Evolutionary conservation across 805 yeast genomes (phyloP).

Genomic region (Candida ponderosae): DNA sequence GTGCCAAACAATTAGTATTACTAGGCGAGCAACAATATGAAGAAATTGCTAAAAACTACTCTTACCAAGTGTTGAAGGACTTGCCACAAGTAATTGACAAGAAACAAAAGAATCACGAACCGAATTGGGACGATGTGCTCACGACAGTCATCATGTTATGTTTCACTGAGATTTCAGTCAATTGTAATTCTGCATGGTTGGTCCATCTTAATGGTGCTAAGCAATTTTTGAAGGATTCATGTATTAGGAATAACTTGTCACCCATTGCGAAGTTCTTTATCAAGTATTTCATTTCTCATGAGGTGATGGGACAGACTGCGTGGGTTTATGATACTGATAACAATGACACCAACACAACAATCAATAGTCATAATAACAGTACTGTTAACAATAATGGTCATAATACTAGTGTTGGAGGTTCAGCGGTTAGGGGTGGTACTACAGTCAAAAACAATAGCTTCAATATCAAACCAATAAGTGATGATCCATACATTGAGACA

Average conservation of each 20-base stretch:
- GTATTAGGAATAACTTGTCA: slow-evolving; percentile 17
- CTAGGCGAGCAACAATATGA: slow-evolving; percentile 22
- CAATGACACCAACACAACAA: too few species aligned
- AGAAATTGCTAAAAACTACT: slow-evolving; percentile 20
- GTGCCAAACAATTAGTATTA: slow-evolving; percentile 27
- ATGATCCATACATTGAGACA: slow-evolving; percentile 22
- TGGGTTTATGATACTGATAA: slow-evolving; percentile 21
- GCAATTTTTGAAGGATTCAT: slow-evolving; percentile 22
- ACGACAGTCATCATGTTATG: slow-evolving; percentile 32
- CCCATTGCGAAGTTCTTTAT: slow-evolving; percentile 29
- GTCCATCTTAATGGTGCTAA: slow-evolving; percentile 30
- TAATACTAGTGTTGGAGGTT: too few species aligned
- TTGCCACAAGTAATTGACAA: slow-evolving; percentile 23
- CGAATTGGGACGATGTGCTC: slow-evolving; percentile 32
- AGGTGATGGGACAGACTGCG: slow-evolving; percentile 36
- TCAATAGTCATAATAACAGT: too few species aligned
- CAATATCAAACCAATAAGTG: slow-evolving; percentile 15
- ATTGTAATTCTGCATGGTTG: slow-evolving; percentile 32
- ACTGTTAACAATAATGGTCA: too few species aligned
- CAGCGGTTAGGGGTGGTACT: too few species aligned
- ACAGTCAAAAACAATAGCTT: too few species aligned
- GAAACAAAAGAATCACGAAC: slow-evolving; percentile 15
- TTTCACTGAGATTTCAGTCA: slow-evolving; percentile 32
- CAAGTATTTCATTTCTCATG: slow-evolving; percentile 32
- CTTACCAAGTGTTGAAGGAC: slow-evolving; percentile 20